Evolutionary conservation across 2,329 filamentous ascomycete genomes (phyloP), one percentile per base, ranked within the genome.

Genomic region (Fusarium gaditjirri): DNA sequence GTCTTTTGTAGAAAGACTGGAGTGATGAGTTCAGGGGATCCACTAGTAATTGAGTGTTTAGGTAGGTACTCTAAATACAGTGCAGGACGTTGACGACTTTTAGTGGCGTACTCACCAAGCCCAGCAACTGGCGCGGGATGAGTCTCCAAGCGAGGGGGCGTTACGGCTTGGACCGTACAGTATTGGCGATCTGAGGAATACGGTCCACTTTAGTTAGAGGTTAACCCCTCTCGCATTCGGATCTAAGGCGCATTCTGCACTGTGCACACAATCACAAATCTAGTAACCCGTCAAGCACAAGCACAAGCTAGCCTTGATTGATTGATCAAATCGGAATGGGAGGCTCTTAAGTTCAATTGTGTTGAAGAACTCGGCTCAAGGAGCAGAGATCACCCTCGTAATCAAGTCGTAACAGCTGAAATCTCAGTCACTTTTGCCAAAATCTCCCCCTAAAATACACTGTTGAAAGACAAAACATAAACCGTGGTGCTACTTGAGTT

Each of bases 1-100:
- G 41, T 59, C 60, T 66, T 64, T 64, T 43, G 47, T 50, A 41
- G 25, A 49, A 46, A 50, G 39, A 55, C 39, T 56, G 66, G 66
- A 46, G 59, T 61, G 44, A 56, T 54, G 49, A 41, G 39, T 65
- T 58, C 64, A 64, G 49, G 63, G 63, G 69, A 53, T 58, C 71
- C 71, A 73, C 71, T 66, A 47, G 59, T 53, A 52, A 61, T 55
- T 42, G 39, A 49, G 50, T 60, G 25, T n/a, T 42, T 44, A 16
- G n/a, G 19, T 42, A n/a, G n/a, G n/a, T 43, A 13, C 36, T 66
- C 38, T 43, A 62, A 43, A 72, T 72, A 72, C 70, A 73, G 70
- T 70, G 70, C 49, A 60, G 29, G 44, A 14, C 46, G n/a, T 43
- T 25, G 13, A 23, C 8, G 19, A 27, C 29, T 31, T 25, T 43